Evolutionary conservation across 768 basidiomycete genomes (phyloP).

Genomic region (Mycena galericulata): DNA sequence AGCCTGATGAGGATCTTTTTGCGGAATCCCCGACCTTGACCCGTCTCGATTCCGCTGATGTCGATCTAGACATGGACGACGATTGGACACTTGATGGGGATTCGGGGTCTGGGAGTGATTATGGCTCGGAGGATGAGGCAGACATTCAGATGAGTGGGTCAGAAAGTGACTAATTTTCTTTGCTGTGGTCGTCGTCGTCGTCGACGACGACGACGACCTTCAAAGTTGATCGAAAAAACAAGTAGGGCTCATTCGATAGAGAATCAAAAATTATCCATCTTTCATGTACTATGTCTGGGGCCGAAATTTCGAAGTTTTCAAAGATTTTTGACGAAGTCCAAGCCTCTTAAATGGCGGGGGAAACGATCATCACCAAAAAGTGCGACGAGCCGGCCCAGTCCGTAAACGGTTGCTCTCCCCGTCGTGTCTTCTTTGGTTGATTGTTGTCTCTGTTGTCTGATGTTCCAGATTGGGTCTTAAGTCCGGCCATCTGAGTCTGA

Average conservation of each 20-base stretch:
- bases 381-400: slow-evolving; percentile 15
- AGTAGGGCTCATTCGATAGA: neutral
- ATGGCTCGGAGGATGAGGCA: neutral
- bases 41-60: neutral
- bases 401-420: slow-evolving; percentile 44
- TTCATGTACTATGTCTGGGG: neutral
- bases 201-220: neutral
- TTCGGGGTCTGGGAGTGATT: neutral
- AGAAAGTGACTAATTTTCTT: neutral
- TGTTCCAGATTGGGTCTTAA: slow-evolving; percentile 40
- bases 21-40: slow-evolving; percentile 2
- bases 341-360: slow-evolving; percentile 9
- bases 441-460: neutral
- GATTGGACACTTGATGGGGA: neutral
- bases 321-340: neutral
- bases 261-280: neutral
- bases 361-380: neutral
- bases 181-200: neutral
- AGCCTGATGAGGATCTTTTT: neutral
- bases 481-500: neutral
- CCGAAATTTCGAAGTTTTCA: neutral
- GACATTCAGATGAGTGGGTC: neutral
- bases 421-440: slow-evolving; percentile 40
- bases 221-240: neutral
- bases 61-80: slow-evolving; percentile 4